Evolutionary conservation across 176 grass and related monocot species (phyloP).

Genomic region (Oryza rufipogon): DNA sequence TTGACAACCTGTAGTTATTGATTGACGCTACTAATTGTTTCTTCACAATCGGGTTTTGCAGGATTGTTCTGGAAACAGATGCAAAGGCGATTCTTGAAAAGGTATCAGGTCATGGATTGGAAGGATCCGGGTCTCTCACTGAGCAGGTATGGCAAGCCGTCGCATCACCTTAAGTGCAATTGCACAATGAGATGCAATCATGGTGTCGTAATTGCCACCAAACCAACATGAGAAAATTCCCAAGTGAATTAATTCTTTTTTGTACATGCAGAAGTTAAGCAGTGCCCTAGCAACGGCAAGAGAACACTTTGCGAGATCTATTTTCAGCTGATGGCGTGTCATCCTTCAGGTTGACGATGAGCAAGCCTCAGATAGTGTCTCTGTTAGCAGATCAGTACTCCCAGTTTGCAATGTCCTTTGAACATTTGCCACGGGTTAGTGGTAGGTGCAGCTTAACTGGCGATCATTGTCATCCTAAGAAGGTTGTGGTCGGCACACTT

Average conservation of each 20-base stretch:
- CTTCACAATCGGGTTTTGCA: slow-evolving; percentile 27
- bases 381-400: not conserved
- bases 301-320: slow-evolving; percentile 77
- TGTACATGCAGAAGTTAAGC: slow-evolving; percentile 54
- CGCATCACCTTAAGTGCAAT: not conserved
- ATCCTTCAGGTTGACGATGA: slow-evolving; percentile 12
- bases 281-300: slow-evolving; percentile 66
- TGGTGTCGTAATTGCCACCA: not conserved
- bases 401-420: slow-evolving; percentile 1
- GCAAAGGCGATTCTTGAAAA: slow-evolving; percentile 59
- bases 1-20: not conserved
- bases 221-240: not conserved
- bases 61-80: slow-evolving; percentile 83
- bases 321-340: slow-evolving; percentile 55
- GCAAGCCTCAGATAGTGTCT: not conserved
- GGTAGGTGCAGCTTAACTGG: slow-evolving; percentile 1
- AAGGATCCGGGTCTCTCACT: slow-evolving; percentile 49
- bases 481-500: not conserved
- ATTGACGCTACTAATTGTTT: not conserved
- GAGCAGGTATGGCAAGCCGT: slow-evolving; percentile 57
- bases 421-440: not conserved
- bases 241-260: slow-evolving; percentile 24
- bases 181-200: not conserved
- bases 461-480: not conserved
- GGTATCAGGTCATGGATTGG: slow-evolving; percentile 53